phyloP scores from a whole-genome alignment of 2,329 filamentous ascomycete genomes.

The Neopestalotiopsis sp. region DNA sequence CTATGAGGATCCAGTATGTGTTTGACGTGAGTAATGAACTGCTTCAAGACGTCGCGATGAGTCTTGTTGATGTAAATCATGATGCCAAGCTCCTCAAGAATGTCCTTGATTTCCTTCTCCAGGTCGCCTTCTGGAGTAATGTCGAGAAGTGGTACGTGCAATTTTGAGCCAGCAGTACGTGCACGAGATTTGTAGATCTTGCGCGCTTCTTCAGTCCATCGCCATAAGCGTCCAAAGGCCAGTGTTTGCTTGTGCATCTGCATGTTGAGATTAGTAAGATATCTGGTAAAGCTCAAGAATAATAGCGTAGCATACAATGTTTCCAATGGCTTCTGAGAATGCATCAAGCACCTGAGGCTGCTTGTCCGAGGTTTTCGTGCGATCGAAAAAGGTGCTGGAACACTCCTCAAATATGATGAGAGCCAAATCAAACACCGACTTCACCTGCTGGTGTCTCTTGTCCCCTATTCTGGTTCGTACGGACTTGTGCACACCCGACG shows the following conservation, averaged over 20 bases:
- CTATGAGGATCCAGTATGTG: conserved; percentile 27
- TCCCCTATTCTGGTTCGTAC: conserved; percentile 39
- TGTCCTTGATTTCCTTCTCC: conserved; percentile 50
- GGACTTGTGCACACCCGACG: conserved; percentile 44
- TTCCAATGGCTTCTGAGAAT: conserved; percentile 47
- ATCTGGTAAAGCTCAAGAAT: background rate
- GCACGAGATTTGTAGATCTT: conserved; percentile 26
- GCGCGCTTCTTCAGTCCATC: conserved; percentile 34
- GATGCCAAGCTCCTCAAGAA: conserved; percentile 53
- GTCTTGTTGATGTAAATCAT: conserved; percentile 44
- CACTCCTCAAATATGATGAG: conserved; percentile 48
- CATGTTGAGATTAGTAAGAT: background rate
- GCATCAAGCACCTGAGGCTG: conserved; percentile 46
- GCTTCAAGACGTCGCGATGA: conserved; percentile 39
- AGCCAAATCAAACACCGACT: conserved; percentile 46
- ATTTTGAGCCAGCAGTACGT: conserved; percentile 26
- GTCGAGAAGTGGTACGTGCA: conserved; percentile 40
- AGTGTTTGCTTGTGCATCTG: conserved; percentile 44
- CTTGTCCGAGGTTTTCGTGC: conserved; percentile 34
- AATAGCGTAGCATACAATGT: conserved; percentile 34
- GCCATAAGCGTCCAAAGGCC: conserved; percentile 43
- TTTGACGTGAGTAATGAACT: conserved; percentile 31
- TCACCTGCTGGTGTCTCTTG: conserved; percentile 31
- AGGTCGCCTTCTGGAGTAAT: conserved; percentile 48
- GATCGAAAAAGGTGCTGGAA: conserved; percentile 45